A percentile compares a stretch with the other conserved stretches of the same genome.
Conservation (phyloP, 2,329 filamentous ascomycete genomes). For the Phaeosphaeria sp. region DNA sequence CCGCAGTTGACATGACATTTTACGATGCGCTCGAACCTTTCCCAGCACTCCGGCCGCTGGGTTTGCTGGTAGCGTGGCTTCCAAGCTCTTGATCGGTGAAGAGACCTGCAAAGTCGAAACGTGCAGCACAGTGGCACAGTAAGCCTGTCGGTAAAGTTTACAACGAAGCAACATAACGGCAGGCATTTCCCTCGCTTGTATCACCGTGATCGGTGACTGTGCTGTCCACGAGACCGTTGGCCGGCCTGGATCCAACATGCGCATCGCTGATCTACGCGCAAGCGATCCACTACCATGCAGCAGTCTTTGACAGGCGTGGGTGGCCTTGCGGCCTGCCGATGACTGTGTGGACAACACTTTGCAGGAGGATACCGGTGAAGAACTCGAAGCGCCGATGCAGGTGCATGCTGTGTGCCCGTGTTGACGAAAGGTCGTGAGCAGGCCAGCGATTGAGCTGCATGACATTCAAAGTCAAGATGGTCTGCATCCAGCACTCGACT, state of each 20-base stretch:
- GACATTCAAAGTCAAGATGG: background rate
- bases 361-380: background rate
- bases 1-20: background rate
- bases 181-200: slow-evolving; percentile 2
- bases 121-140: slow-evolving; percentile 10
- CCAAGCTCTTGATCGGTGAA: slow-evolving; percentile 9
- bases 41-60: background rate
- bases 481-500: background rate
- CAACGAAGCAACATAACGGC: slow-evolving; percentile 12
- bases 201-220: slow-evolving; percentile 4
- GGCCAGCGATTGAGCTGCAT: background rate
- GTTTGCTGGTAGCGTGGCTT: slow-evolving; percentile 8
- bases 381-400: slow-evolving; percentile 1
- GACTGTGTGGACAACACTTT: background rate
- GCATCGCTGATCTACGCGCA: slow-evolving; percentile 2
- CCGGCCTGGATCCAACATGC: slow-evolving; percentile 2
- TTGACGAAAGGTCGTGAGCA: background rate
- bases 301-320: background rate
- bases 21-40: background rate
- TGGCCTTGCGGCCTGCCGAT: slow-evolving; percentile 2
- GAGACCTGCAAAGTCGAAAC: background rate
- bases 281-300: background rate
- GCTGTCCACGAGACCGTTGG: slow-evolving; percentile 11
- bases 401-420: background rate
- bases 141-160: slow-evolving; percentile 2